Evolutionary conservation across 1,139 yeast species (phyloP).

Genomic region (Nakaseomyces uthaithaninus): DNA sequence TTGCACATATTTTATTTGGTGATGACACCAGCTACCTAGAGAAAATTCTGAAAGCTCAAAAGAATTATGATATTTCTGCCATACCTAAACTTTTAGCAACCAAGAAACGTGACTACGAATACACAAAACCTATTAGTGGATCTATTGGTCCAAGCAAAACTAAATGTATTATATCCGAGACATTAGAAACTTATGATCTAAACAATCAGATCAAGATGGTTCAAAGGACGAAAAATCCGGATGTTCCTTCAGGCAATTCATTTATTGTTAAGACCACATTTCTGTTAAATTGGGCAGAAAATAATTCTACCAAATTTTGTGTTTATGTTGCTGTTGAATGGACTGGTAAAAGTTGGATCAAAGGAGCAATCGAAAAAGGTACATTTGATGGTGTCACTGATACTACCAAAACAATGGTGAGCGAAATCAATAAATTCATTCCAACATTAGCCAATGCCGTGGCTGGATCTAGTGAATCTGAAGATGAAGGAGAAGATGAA

Average conservation of each 20-base stretch:
- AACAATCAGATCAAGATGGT: slow-evolving; percentile 50
- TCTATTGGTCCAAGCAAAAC: slow-evolving; percentile 95
- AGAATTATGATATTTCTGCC: slow-evolving; percentile 59
- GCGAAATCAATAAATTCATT: slow-evolving; percentile 34
- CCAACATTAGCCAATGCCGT: background rate
- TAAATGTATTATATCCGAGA: slow-evolving; percentile 65
- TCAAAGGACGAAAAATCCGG: slow-evolving; percentile 75
- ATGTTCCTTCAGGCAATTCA: slow-evolving; percentile 86
- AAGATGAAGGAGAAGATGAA: slow-evolving; percentile 4
- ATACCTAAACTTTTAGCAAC: slow-evolving; percentile 43
- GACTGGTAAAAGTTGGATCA: slow-evolving; percentile 48
- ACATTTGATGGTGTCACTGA: slow-evolving; percentile 58
- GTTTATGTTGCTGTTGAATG: slow-evolving; percentile 69
- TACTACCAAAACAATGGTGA: slow-evolving; percentile 41
- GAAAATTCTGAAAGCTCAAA: slow-evolving; percentile 50
- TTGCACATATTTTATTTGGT: slow-evolving; percentile 65
- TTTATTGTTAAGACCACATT: slow-evolving; percentile 65
- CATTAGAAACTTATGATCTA: slow-evolving; percentile 51
- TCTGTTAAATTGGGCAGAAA: slow-evolving; percentile 56
- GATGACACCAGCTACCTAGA: slow-evolving; percentile 50
- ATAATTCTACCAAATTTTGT: slow-evolving; percentile 57
- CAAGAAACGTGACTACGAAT: slow-evolving; percentile 52
- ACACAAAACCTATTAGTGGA: slow-evolving; percentile 69
- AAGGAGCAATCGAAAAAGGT: slow-evolving; percentile 51
- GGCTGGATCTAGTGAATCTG: background rate